phyloP scores from a whole-genome alignment of 768 basidiomycete species.

The Hirschioporus abietinus region DNA sequence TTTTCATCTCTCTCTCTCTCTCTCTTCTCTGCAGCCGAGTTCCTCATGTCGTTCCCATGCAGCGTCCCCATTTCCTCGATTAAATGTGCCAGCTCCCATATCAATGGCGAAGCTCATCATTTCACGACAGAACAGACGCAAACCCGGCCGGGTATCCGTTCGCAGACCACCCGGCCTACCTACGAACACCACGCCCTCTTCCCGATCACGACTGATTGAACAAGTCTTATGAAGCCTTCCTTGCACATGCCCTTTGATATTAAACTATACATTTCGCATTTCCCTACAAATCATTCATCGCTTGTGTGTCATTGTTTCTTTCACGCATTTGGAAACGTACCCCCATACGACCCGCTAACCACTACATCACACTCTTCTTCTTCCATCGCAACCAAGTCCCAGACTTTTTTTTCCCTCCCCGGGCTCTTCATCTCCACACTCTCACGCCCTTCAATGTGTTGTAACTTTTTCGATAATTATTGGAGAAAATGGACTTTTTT shows the following conservation, averaged over 20 bases:
- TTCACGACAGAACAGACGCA: not conserved
- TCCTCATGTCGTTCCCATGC: too few relatives aligned
- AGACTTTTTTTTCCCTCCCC: not conserved
- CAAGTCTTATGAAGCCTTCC: not conserved
- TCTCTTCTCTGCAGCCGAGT: not conserved
- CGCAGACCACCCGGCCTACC: not conserved
- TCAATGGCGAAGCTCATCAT: not conserved
- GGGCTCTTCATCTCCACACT: too few relatives aligned
- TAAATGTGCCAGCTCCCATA: not conserved
- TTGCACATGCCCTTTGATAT: not conserved
- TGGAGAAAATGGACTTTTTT: too few relatives aligned
- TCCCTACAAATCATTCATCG: not conserved
- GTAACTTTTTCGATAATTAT: too few relatives aligned
- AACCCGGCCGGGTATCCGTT: not conserved
- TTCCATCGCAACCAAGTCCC: not conserved
- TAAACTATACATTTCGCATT: not conserved
- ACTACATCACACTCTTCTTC: not conserved
- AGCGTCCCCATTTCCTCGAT: not conserved
- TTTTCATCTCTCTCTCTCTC: not conserved
- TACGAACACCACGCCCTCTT: not conserved
- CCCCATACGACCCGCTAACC: not conserved
- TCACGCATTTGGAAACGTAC: not conserved
- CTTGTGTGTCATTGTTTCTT: not conserved
- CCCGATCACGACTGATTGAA: not conserved
- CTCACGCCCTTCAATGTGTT: too few relatives aligned